Evolutionary conservation across 768 basidiomycete genomes (phyloP).

Genomic region (Pluteus cervinus): DNA sequence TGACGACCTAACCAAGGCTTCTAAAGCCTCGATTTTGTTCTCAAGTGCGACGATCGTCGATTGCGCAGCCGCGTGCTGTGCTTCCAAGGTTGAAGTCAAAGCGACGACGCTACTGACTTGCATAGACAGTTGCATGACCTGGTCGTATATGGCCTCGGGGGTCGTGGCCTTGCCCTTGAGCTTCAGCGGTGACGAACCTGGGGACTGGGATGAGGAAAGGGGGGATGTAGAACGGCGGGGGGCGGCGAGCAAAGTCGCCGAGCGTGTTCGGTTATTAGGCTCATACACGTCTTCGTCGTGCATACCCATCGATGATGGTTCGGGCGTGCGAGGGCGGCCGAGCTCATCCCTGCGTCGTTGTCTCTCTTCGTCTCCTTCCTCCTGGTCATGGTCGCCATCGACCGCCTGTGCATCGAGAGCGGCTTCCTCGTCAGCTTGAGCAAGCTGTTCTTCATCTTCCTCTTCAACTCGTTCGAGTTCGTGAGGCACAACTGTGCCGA

Average conservation of each 20-base stretch:
- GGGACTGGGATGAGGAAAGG: constrained; percentile 7
- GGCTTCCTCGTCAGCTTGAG: constrained; percentile 15
- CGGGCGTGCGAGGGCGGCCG: constrained; percentile 75
- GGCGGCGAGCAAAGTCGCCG: constrained; percentile 10
- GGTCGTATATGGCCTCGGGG: constrained; percentile 35
- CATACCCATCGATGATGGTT: constrained; percentile 50
- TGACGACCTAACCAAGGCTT: constrained; percentile 45
- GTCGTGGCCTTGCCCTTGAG: constrained; percentile 8
- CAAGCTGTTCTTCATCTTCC: constrained; percentile 61
- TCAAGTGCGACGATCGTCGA: constrained; percentile 65
- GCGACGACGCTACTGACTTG: constrained; percentile 76
- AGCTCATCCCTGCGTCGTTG: constrained; percentile 40
- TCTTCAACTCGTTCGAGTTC: constrained; percentile 69
- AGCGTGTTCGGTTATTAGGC: constrained; percentile 10
- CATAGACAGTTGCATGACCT: constrained; percentile 59
- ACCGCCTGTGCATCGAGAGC: constrained; percentile 9
- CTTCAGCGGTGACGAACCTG: constrained; percentile 22
- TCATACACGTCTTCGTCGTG: constrained; percentile 16
- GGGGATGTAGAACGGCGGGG: constrained; percentile 11
- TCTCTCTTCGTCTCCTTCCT: constrained; percentile 9
- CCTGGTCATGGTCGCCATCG: constrained; percentile 8
- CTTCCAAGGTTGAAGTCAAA: constrained; percentile 66
- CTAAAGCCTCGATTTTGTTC: constrained; percentile 61
- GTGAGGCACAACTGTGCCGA: constrained; percentile 65
- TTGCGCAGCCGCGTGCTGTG: constrained; percentile 74